Evolutionary conservation across 1,284 basidiomycete species (phyloP), one percentile per base, ranked within the genome.

Genomic region (Phellinidium pouzarii): DNA sequence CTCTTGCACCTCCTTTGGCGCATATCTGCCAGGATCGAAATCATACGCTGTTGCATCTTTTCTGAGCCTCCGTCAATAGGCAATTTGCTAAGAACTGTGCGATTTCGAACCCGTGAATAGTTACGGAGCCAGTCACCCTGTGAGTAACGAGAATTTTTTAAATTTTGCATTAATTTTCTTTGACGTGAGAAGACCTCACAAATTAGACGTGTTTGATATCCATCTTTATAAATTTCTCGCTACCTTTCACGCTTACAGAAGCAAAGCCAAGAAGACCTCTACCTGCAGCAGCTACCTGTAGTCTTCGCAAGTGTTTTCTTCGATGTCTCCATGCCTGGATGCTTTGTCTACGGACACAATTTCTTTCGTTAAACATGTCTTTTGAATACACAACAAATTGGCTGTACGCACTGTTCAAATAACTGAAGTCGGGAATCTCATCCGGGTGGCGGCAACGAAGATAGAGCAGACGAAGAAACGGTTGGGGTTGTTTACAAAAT

Each of bases 251-350:
- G 11, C 69, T 63, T 3, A 71, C 72, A 17, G 71, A 67, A 0
- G 78, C 78, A 49, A 81, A 72, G 4, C 72, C 71, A 22, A 80
- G 60, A 26, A 80, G 59, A 31, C 76, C 71, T 12, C 74, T 69
- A 31, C 71, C 71, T n/a, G 74, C 73, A 14, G 68, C 65, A 2
- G 66, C n/a, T 75, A 43, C 68, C 69, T 40, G 78, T 79, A 37
- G 72, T 70, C 64, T 87, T 87, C 53, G 75, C 75, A 12, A 86
- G 66, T 29, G 72, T 74, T 45, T 73, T 75, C 76, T 66, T 82
- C 80, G 53, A 87, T 87, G 61, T 89, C 86, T 12, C 85, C 84
- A 71, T 87, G 85, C 50, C 84, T 74, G 67, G 82, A 87, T 0
- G 84, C 84, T 65, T 84, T 86, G 65, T 77, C 79, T 81, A 59